Evolutionary conservation across 305 asterid genomes (phyloP).

Genomic region (Plantago lanceolata): DNA sequence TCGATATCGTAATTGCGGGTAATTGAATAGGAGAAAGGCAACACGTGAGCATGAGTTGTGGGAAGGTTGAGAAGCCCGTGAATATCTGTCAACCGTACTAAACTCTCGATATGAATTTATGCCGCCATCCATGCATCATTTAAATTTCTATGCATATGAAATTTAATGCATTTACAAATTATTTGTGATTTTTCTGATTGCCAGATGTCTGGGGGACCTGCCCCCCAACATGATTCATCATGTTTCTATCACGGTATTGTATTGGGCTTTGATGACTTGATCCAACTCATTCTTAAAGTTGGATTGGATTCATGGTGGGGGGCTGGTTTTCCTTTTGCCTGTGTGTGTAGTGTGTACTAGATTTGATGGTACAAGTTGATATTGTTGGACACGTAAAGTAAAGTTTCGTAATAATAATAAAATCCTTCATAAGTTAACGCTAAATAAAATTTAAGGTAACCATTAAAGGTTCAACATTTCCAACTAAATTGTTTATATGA

Average conservation of each 20-base stretch:
- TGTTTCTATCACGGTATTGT: no score
- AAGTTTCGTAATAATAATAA: no score
- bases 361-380: no score
- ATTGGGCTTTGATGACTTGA: no score
- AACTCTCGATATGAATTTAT: not conserved
- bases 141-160: not conserved
- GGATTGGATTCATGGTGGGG: conserved; percentile 5
- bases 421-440: no score
- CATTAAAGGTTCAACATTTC: no score
- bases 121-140: not conserved
- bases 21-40: not conserved
- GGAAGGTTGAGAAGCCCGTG: conserved; percentile 3
- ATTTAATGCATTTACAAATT: conserved; percentile 3
- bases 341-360: no score
- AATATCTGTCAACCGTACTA: conserved; percentile 5
- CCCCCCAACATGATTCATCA: no score
- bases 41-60: conserved; percentile 12
- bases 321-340: no score
- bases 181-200: conserved; percentile 2
- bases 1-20: conserved; percentile 1
- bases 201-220: not conserved
- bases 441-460: no score
- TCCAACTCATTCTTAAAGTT: not conserved
- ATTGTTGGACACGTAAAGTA: no score
- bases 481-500: no score